Evolutionary conservation across 73 alveolate genomes (phyloP).

Genomic region (Paramecium tetraurelia): DNA sequence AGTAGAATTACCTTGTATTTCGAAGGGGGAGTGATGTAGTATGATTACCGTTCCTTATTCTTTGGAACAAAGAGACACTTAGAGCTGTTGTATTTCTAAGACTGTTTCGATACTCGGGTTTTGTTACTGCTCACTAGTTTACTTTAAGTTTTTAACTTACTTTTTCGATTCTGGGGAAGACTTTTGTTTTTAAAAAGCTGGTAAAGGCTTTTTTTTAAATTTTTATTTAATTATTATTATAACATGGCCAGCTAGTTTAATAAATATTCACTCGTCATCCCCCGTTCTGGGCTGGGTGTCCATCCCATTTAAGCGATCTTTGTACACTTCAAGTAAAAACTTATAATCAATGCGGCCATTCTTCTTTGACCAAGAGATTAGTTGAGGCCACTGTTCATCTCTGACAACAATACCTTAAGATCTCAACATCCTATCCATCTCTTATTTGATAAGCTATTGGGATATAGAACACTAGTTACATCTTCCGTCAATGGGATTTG

Average conservation of each 20-base stretch:
- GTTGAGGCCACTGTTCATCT: constrained; percentile 67
- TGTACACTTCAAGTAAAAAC: constrained; percentile 76
- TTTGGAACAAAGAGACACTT: constrained; percentile 2
- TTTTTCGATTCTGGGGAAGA: background rate
- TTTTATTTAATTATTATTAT: constrained; percentile 21
- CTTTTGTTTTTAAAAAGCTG: constrained; percentile 27
- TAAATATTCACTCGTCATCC: background rate
- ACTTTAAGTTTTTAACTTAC: background rate
- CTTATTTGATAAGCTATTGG: constrained; percentile 13
- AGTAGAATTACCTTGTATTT: background rate
- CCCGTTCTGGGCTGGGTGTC: constrained; percentile 56
- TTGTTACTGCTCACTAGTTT: constrained; percentile 20
- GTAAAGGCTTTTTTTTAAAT: constrained; percentile 32
- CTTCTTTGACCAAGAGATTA: constrained; percentile 68
- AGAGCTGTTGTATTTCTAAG: background rate
- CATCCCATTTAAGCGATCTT: constrained; percentile 67
- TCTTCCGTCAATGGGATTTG: constrained; percentile 65
- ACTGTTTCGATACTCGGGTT: background rate
- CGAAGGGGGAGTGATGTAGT: constrained; percentile 25
- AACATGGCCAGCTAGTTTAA: background rate
- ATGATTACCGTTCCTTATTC: background rate
- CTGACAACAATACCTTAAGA: constrained; percentile 53
- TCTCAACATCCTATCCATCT: constrained; percentile 47
- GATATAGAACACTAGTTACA: background rate
- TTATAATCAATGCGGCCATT: constrained; percentile 74